These are phyloP conservation scores for Microdochium nivale DNA, from an alignment of 2,329 filamentous ascomycete species.

Conservation along the genomic window DNA sequence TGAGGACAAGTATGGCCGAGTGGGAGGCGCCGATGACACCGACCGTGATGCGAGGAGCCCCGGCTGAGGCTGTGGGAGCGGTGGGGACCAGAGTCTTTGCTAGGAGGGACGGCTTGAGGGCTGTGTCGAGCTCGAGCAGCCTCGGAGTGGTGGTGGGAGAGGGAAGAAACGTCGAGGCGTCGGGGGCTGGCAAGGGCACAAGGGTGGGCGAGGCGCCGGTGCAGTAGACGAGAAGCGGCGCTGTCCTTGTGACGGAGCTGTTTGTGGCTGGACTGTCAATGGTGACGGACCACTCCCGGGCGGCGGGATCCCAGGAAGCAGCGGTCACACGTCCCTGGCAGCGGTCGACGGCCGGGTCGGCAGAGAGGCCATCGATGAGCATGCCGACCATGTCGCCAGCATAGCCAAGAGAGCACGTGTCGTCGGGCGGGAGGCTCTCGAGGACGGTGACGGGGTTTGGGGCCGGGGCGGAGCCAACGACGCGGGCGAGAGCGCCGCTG, in stretches of 20 bases:
- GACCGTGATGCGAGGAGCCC: slow-evolving; percentile 27
- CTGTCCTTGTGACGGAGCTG: slow-evolving; percentile 15
- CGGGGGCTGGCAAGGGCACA: slow-evolving; percentile 3
- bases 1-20: slow-evolving; percentile 52
- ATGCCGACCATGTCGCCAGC: slow-evolving; percentile 46
- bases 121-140: slow-evolving; percentile 43
- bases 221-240: slow-evolving; percentile 25
- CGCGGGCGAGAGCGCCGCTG: slow-evolving; percentile 39
- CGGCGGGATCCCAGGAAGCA: slow-evolving; percentile 27
- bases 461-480: slow-evolving; percentile 35
- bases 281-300: slow-evolving; percentile 24
- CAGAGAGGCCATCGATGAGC: slow-evolving; percentile 32
- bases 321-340: slow-evolving; percentile 25
- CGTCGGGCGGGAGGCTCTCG: slow-evolving; percentile 42
- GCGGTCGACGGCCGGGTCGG: slow-evolving; percentile 27
- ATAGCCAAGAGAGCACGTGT: slow-evolving; percentile 47
- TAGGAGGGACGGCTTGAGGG: slow-evolving; percentile 43
- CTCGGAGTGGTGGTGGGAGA: slow-evolving; percentile 7
- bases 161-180: slow-evolving; percentile 17
- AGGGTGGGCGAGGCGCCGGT: neutral
- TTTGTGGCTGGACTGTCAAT: slow-evolving; percentile 11
- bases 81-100: slow-evolving; percentile 25
- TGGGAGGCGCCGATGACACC: slow-evolving; percentile 55
- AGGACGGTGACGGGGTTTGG: slow-evolving; percentile 48
- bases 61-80: slow-evolving; percentile 8